These are phyloP conservation scores for Saccharomyces hybrid DNA, from an alignment of 1,139 yeast species.

Conservation along the genomic window DNA sequence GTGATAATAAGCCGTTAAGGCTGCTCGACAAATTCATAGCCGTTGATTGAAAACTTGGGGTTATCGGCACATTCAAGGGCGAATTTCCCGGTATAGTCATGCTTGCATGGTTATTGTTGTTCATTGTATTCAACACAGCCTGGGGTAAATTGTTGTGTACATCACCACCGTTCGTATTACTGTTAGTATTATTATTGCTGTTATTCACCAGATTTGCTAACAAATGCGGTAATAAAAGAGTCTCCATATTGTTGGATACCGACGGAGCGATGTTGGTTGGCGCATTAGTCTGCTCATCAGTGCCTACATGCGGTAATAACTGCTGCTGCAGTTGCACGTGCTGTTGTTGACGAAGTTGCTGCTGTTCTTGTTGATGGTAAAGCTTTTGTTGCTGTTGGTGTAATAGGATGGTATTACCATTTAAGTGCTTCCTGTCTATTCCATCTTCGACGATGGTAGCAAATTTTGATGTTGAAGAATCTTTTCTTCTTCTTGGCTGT, in stretches of 20 bases:
- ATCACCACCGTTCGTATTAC: constrained; percentile 2
- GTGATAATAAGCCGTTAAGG: constrained; percentile 6
- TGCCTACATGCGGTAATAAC: constrained; percentile 3
- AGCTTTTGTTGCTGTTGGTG: background rate
- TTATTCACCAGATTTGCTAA: background rate
- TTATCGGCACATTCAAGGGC: background rate
- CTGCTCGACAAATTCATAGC: constrained; percentile 7
- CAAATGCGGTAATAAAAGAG: background rate
- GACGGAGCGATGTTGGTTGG: constrained; percentile 1
- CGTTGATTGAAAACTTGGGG: constrained; percentile 4
- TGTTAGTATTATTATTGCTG: constrained; percentile 1
- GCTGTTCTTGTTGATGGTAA: constrained; percentile 1
- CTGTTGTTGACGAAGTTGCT: constrained; percentile 7
- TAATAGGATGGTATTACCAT: background rate
- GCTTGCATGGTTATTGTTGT: background rate
- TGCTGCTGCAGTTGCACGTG: constrained; percentile 10
- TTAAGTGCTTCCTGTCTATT: background rate
- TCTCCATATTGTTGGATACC: background rate
- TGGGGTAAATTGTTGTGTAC: background rate
- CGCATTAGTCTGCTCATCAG: constrained; percentile 1
- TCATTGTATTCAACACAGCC: background rate
- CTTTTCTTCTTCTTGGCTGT: constrained; percentile 13
- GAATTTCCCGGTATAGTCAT: background rate
- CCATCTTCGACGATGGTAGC: background rate
- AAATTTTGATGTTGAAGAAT: background rate